These are phyloP conservation scores for Halophytophthora polymorphica DNA, from an alignment of 352 stramenopile genomes.

Conservation along the genomic window DNA sequence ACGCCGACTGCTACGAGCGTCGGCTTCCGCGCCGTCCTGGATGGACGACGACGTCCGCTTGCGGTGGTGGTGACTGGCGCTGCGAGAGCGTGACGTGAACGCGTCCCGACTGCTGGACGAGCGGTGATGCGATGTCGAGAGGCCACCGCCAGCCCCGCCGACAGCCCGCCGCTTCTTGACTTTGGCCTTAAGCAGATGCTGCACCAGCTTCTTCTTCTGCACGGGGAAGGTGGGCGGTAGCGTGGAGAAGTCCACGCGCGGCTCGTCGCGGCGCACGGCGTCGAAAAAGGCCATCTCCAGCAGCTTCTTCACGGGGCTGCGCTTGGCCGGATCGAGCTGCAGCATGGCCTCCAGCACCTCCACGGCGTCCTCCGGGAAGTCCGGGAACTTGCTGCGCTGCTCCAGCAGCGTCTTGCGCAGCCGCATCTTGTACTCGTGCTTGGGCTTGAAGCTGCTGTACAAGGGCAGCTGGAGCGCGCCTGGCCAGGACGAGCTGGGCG, in stretches of 20 bases:
- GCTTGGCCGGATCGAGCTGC: slow-evolving; percentile 66
- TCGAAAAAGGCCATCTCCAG: slow-evolving; percentile 63
- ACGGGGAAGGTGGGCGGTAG: slow-evolving; percentile 48
- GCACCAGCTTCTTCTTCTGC: slow-evolving; percentile 59
- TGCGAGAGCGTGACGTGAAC: slow-evolving; percentile 19
- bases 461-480: slow-evolving; percentile 49
- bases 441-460: slow-evolving; percentile 54
- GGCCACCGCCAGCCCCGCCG: slow-evolving; percentile 6
- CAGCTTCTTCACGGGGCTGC: slow-evolving; percentile 44
- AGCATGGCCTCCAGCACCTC: slow-evolving; percentile 74
- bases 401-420: slow-evolving; percentile 80
- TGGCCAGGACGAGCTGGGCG: slow-evolving; percentile 51
- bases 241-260: slow-evolving; percentile 36
- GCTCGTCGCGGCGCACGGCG: slow-evolving; percentile 27
- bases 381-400: slow-evolving; percentile 43
- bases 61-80: slow-evolving; percentile 23
- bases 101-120: slow-evolving; percentile 16
- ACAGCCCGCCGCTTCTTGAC: slow-evolving; percentile 30
- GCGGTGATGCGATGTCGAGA: slow-evolving; percentile 9
- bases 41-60: slow-evolving; percentile 21
- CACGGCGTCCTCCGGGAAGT: slow-evolving; percentile 54
- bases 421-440: slow-evolving; percentile 74
- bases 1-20: slow-evolving; percentile 18
- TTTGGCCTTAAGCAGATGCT: slow-evolving; percentile 48
- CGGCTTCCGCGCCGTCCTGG: slow-evolving; percentile 15